Conservation (phyloP, 495 filamentous ascomycete genomes). For the Lophiotrema nucula region DNA sequence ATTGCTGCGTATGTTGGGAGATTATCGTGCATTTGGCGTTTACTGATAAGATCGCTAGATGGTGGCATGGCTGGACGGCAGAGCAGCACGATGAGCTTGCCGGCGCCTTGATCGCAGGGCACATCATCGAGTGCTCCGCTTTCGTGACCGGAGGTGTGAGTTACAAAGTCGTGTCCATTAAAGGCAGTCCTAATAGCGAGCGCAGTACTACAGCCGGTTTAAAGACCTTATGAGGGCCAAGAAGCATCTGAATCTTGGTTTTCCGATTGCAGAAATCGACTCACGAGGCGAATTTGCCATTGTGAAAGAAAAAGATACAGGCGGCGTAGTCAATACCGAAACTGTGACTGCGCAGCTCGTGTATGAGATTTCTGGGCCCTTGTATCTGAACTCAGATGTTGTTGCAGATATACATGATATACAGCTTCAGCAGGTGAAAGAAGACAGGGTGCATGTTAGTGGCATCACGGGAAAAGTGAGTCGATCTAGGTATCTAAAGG, state of each 20-base stretch:
- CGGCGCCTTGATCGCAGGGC: constrained; percentile 13
- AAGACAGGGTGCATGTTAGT: constrained; percentile 10
- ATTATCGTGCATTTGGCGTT: too few species aligned
- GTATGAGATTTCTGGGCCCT: constrained; percentile 28
- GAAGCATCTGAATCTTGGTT: constrained; percentile 12
- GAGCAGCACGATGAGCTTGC: constrained; percentile 20
- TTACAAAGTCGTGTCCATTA: too few species aligned
- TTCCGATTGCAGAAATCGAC: constrained; percentile 26
- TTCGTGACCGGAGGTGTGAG: constrained; percentile 25
- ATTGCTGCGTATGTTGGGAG: too few species aligned
- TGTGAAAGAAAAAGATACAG: constrained; percentile 11
- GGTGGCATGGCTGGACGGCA: constrained; percentile 17
- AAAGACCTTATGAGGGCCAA: constrained; percentile 1
- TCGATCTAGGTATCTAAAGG: too few species aligned
- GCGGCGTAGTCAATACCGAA: constrained; percentile 14
- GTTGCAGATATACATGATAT: constrained; percentile 15
- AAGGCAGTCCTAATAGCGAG: too few species aligned
- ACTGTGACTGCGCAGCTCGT: constrained; percentile 23
- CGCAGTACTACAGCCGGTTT: constrained; percentile 15
- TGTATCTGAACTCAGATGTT: constrained; percentile 32
- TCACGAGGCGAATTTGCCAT: constrained; percentile 8
- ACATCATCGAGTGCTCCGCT: constrained; percentile 27
- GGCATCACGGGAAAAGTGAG: too few species aligned
- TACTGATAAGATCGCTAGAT: too few species aligned
- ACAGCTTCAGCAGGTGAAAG: background rate